Evolutionary conservation across 257 asterid genomes (phyloP).

Genomic region (Striga asiatica): DNA sequence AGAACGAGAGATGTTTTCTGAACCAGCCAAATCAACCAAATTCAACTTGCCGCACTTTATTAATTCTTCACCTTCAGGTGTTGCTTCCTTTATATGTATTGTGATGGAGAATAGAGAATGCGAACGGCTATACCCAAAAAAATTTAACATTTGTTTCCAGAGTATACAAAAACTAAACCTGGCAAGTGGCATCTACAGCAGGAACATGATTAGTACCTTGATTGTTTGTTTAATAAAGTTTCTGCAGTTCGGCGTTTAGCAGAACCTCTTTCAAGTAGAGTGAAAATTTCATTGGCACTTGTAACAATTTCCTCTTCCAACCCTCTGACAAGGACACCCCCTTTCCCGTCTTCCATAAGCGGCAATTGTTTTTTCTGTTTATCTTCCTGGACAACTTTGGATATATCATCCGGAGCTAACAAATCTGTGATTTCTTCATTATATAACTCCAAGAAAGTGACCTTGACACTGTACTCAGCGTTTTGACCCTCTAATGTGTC

Average conservation of each 20-base stretch:
- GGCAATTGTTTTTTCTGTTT: conserved; percentile 78
- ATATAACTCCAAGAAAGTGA: conserved; percentile 75
- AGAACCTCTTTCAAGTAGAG: conserved; percentile 75
- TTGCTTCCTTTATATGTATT: conserved; percentile 83
- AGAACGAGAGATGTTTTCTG: conserved; percentile 84
- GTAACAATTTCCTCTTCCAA: conserved; percentile 81
- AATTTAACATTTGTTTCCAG: not conserved
- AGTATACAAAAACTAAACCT: not conserved
- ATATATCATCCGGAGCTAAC: conserved; percentile 68
- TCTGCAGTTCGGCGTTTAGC: conserved; percentile 87
- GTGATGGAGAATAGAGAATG: conserved; percentile 88
- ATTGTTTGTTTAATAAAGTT: conserved; percentile 74
- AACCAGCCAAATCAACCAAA: conserved; percentile 88
- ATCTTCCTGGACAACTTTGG: conserved; percentile 51
- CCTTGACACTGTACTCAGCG: conserved; percentile 83
- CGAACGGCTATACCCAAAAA: conserved; percentile 57
- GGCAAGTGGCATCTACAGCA: not conserved
- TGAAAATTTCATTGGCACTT: conserved; percentile 61
- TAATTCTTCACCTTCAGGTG: conserved; percentile 89
- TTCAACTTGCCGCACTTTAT: conserved; percentile 86
- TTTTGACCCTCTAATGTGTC: conserved; percentile 74
- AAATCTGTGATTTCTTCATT: conserved; percentile 87
- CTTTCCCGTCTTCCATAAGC: conserved; percentile 89
- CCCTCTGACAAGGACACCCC: conserved; percentile 88
- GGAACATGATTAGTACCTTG: conserved; percentile 40